Percentiles rank a stretch among this genome's conserved stretches.
phyloP scores from a whole-genome alignment of 148 eudicot species.

The Vaccinium myrtillus region DNA sequence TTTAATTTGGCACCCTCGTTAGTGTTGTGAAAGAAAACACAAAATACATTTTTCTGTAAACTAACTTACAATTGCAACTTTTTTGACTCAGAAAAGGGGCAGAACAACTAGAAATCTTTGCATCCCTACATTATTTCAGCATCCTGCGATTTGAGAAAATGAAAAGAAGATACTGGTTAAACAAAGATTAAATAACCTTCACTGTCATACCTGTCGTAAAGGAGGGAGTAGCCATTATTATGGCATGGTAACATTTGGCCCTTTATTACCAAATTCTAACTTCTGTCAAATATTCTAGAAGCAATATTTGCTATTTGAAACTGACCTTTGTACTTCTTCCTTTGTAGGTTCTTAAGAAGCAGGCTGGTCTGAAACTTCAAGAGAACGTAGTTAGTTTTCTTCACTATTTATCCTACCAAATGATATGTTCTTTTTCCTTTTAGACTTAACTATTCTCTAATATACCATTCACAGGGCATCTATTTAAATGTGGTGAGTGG shows the following conservation, averaged over 20 bases:
- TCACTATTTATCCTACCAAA: not conserved
- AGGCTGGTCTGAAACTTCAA: slow-evolving; percentile 91
- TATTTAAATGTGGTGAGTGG: slow-evolving; percentile 83
- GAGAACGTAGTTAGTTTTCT: slow-evolving; percentile 49
- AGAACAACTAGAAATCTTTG: not conserved
- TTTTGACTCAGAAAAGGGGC: not conserved
- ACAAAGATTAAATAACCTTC: not conserved
- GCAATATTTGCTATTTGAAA: not conserved
- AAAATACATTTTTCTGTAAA: not conserved
- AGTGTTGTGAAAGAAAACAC: not conserved
- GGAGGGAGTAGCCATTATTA: slow-evolving; percentile 1
- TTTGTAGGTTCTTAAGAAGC: slow-evolving; percentile 87
- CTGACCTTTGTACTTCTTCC: slow-evolving; percentile 14
- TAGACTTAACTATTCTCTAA: slow-evolving; percentile 13
- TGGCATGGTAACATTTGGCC: not conserved
- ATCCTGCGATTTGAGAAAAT: not conserved
- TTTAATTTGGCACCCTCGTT: not conserved
- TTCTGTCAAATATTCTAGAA: not conserved
- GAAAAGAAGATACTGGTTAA: not conserved
- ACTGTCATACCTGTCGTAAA: not conserved
- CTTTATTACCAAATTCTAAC: not conserved
- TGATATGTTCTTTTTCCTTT: not conserved
- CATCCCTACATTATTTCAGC: not conserved
- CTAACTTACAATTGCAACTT: not conserved
- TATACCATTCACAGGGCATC: slow-evolving; percentile 45